Conservation (phyloP, 306 rosid species). For the Argentina anserina region DNA sequence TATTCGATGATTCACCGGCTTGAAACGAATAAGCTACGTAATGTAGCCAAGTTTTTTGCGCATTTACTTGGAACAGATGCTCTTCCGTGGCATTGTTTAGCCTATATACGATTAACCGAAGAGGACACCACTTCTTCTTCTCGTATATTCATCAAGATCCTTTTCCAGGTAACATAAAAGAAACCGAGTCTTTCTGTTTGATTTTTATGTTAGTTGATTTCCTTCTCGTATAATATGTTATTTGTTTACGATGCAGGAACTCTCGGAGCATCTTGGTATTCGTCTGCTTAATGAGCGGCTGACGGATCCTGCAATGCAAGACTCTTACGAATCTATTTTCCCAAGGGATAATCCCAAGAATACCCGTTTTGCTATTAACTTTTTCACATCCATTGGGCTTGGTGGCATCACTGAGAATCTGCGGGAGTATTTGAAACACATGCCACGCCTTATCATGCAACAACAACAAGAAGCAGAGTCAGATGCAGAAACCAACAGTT, state of each 20-base stretch:
- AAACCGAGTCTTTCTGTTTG: neutral
- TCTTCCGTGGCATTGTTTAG: conserved; percentile 79
- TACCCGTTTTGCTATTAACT: conserved; percentile 83
- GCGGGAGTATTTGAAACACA: conserved; percentile 80
- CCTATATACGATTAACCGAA: conserved; percentile 79
- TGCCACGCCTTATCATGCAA: conserved; percentile 93
- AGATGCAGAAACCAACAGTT: conserved; percentile 41
- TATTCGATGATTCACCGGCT: conserved; percentile 87
- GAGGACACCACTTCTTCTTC: conserved; percentile 92
- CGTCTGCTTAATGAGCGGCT: conserved; percentile 65
- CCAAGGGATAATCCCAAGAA: conserved; percentile 87
- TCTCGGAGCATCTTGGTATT: conserved; percentile 82
- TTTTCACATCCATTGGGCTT: conserved; percentile 94
- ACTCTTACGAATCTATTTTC: conserved; percentile 65
- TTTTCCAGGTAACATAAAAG: conserved; percentile 60
- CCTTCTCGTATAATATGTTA: conserved; percentile 4
- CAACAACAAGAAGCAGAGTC: conserved; percentile 69
- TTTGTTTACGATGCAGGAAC: conserved; percentile 55
- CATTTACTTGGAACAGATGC: conserved; percentile 91
- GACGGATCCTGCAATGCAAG: conserved; percentile 59
- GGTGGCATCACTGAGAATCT: conserved; percentile 90
- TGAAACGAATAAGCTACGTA: conserved; percentile 75
- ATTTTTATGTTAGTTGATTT: neutral
- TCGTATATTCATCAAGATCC: conserved; percentile 81
- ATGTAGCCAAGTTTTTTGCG: conserved; percentile 81